Conservation (phyloP, 208 protist genomes). For the Porcisia hertigi region DNA sequence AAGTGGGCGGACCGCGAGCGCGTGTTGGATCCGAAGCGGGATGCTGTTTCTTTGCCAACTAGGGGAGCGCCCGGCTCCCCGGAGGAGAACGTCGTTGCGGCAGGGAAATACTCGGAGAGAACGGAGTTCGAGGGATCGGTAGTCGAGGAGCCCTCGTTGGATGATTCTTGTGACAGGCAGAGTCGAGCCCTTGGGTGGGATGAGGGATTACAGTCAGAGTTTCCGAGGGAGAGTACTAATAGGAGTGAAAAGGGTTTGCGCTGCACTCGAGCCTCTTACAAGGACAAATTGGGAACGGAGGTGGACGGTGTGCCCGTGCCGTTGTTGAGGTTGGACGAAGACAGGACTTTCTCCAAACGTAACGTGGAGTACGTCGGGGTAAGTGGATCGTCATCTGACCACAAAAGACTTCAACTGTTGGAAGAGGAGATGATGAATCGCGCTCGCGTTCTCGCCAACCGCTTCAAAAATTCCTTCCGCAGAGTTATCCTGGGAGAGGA, state of each 20-base stretch:
- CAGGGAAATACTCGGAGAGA: too few species aligned
- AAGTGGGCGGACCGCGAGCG: slow-evolving; percentile 29
- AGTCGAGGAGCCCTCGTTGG: too few species aligned
- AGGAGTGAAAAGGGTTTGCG: too few species aligned
- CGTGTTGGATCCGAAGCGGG: slow-evolving; percentile 42
- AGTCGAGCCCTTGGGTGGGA: too few species aligned
- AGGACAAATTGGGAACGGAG: not conserved
- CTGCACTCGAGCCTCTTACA: too few species aligned
- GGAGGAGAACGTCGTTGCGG: slow-evolving; percentile 34
- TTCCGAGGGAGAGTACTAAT: fast-evolving
- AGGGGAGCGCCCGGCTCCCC: slow-evolving; percentile 35
- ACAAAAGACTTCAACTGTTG: not conserved
- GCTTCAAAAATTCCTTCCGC: slow-evolving; percentile 10
- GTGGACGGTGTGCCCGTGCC: not conserved
- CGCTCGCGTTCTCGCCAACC: slow-evolving; percentile 33
- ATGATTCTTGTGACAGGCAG: too few species aligned
- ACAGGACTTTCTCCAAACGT: not conserved
- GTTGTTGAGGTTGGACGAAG: not conserved
- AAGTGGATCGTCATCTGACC: fast-evolving
- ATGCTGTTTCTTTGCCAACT: slow-evolving; percentile 43
- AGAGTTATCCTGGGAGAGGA: slow-evolving; percentile 12
- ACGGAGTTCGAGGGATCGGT: too few species aligned
- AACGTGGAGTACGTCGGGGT: not conserved
- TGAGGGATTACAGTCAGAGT: too few species aligned
- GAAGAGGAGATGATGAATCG: slow-evolving; percentile 46